phyloP scores from a whole-genome alignment of 78 protist genomes.

The Dictyostelium intermedium region DNA sequence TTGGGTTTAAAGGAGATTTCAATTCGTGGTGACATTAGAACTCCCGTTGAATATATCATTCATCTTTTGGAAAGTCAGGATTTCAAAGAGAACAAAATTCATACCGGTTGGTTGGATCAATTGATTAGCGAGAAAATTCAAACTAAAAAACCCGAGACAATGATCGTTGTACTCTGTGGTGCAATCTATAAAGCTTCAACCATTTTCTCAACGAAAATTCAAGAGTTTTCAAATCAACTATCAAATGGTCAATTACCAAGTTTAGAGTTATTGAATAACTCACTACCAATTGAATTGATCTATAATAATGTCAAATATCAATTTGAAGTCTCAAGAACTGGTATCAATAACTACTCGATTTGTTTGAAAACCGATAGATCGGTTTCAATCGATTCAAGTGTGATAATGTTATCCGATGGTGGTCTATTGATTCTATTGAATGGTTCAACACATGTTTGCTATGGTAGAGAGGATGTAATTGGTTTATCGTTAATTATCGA shows the following conservation, averaged over 20 bases:
- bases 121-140: conserved; percentile 43
- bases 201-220: background rate
- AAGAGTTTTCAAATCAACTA: conserved; percentile 47
- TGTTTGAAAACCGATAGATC: conserved; percentile 52
- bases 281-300: conserved; percentile 70
- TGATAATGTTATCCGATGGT: conserved; percentile 86
- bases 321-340: conserved; percentile 30
- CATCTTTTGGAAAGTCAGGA: conserved; percentile 87
- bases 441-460: conserved; percentile 80
- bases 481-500: conserved; percentile 89
- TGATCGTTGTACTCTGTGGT: conserved; percentile 86
- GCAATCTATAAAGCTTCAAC: conserved; percentile 81
- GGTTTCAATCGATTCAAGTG: conserved; percentile 19
- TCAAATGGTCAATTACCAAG: conserved; percentile 79
- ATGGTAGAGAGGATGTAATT: conserved; percentile 73
- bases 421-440: conserved; percentile 84
- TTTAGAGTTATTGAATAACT: conserved; percentile 39
- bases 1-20: conserved; percentile 92
- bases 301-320: conserved; percentile 75
- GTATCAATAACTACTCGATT: conserved; percentile 64
- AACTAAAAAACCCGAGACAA: conserved; percentile 39
- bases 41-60: conserved; percentile 92
- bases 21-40: conserved; percentile 95
- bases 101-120: conserved; percentile 95
- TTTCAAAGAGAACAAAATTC: conserved; percentile 82